These are phyloP conservation scores for Sporisorium sorghi DNA, from an alignment of 1,284 basidiomycete genomes.

Conservation along the genomic window DNA sequence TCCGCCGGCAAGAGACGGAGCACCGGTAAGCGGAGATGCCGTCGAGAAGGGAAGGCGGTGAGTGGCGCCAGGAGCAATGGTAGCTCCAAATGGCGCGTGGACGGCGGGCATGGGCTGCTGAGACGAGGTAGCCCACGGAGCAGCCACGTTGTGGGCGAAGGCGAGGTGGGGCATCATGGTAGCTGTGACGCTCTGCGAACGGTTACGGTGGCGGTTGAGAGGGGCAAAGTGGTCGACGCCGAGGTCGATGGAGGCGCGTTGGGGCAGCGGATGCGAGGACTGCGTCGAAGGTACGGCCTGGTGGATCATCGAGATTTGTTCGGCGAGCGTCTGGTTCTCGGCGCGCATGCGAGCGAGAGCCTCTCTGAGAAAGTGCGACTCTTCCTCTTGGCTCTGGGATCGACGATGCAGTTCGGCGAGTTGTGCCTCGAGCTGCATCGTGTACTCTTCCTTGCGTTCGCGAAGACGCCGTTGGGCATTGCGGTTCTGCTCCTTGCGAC, in stretches of 20 bases:
- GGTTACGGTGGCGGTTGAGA: conserved; percentile 29
- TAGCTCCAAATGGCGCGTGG: conserved; percentile 26
- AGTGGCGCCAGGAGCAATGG: conserved; percentile 29
- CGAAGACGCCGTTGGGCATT: conserved; percentile 53
- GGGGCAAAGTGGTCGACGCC: conserved; percentile 28
- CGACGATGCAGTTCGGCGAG: conserved; percentile 48
- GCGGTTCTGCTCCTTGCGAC: conserved; percentile 54
- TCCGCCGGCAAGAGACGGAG: conserved; percentile 16
- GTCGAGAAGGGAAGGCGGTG: conserved; percentile 21
- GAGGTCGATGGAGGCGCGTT: conserved; percentile 42
- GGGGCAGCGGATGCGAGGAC: conserved; percentile 33
- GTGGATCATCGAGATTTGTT: conserved; percentile 40
- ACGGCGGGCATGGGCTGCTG: conserved; percentile 16
- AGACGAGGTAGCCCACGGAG: conserved; percentile 29
- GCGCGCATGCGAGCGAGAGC: conserved; percentile 46
- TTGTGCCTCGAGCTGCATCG: conserved; percentile 51
- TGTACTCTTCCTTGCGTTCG: conserved; percentile 54
- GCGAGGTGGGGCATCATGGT: conserved; percentile 27
- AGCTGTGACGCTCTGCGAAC: conserved; percentile 39
- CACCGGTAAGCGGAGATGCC: conserved; percentile 13
- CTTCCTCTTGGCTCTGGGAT: conserved; percentile 48
- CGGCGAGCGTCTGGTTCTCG: conserved; percentile 43
- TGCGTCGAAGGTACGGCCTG: conserved; percentile 41
- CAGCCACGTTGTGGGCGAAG: conserved; percentile 14
- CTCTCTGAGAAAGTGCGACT: conserved; percentile 43